Conservation (phyloP, 768 basidiomycete genomes). For the Mycena galericulata region DNA sequence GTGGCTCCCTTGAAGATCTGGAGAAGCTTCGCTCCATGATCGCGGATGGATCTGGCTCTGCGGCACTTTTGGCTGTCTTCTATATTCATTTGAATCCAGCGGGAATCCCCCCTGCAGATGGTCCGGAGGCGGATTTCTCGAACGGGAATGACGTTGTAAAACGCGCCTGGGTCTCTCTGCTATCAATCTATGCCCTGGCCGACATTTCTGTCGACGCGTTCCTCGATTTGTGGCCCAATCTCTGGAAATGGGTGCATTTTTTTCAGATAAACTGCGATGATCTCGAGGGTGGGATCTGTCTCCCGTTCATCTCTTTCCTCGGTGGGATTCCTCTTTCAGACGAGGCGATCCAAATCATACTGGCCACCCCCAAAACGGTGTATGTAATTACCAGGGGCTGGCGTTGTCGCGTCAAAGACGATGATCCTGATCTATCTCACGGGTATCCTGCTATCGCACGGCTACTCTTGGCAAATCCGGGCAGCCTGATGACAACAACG, state of each 20-base stretch:
- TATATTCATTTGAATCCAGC: background rate
- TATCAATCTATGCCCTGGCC: background rate
- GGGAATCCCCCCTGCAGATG: background rate
- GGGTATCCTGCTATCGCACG: background rate
- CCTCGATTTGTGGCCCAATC: background rate
- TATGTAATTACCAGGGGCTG: background rate
- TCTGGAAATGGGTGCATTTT: conserved; percentile 1
- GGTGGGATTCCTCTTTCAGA: background rate
- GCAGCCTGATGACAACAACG: background rate
- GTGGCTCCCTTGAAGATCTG: background rate
- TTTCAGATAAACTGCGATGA: background rate
- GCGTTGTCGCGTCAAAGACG: background rate
- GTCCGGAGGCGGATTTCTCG: background rate
- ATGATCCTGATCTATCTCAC: background rate
- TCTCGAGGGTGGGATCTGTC: conserved; percentile 1
- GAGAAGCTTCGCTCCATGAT: background rate
- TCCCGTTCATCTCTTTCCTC: background rate
- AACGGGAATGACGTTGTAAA: background rate
- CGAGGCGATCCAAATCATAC: background rate
- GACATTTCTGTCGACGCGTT: background rate
- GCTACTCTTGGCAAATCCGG: background rate
- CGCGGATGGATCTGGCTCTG: background rate
- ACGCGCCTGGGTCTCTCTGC: background rate
- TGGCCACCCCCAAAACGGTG: background rate
- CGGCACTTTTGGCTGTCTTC: background rate